Base-by-base conservation (phyloP, 345 rosid species). In the Eutrema japonicum region DNA sequence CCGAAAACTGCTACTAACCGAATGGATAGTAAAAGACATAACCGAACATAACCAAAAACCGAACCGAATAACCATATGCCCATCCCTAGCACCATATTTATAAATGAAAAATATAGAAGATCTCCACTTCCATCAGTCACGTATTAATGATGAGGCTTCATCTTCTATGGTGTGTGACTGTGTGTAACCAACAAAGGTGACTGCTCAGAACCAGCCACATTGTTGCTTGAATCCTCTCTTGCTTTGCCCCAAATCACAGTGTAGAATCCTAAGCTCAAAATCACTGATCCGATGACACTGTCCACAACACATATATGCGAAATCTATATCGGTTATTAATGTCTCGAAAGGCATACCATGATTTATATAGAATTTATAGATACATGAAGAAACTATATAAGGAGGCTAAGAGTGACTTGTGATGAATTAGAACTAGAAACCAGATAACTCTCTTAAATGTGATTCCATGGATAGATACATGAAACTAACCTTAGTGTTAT, bases 181-280 rank as follows among this genome's bases (percentile, higher is more conserved):
- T 65, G 70, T 18, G 70, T 65, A 7, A 65, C 35, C 57, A 54
- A 12, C 46, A 46, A 46, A 56, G 63, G 64, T 35, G 63, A 70
- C 9, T 45, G 14, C 38, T 70, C 56, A 35, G 40, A 59, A 49
- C 37, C 47, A 49, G 56, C 36, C 8, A 37, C 47, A 70, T 2
- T 48, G 59, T 59, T 70, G 29, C 48, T 8, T 58, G 37, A 3
- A 38, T 70, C 66, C 46, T 82, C 85, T 26, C 68, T 82, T 12
- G 78, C 80, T 49, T 79, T 64, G 2, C 85, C 82, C 61, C 71
- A 67, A n/a, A 67, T 38, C 18, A 67, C 58, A 29, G 42, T 68
- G 52, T 68, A 68, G 72, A 68, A 55, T 32, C 72, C 41, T 7
- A 64, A 6, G 36, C 76, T 10, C 61, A 82, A 57, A 14, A 82